Base-by-base conservation (phyloP, 2,329 filamentous ascomycete genomes). In the Cordyceps javanica region DNA sequence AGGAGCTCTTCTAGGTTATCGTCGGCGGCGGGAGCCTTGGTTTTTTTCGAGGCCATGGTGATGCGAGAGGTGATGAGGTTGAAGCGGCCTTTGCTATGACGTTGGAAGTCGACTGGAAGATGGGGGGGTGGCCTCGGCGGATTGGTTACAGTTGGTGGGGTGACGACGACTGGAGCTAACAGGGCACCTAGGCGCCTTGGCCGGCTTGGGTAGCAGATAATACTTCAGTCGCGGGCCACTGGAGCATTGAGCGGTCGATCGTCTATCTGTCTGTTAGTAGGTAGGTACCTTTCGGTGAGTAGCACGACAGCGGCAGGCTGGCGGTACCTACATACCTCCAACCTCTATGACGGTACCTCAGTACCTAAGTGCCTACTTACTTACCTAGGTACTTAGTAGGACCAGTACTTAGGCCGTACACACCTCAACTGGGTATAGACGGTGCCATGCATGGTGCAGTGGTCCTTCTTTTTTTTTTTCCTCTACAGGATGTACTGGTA, bases 1-100 rank as follows among this genome's bases (percentile, higher is more conserved):
- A 89, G 84, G 65, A 88, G 81, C 63, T 87, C 82, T 65, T 83
- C 82, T 65, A 88, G 72, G 66, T 86, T 83, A 68, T 86, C 82
- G 68, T 85, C 81, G 61, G 80, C 77, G 49, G 74, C 69, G 4
- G 52, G 48, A 30, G 79, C 73, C 70, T 85, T 86, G 59, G 78
- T 72, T 69, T 82, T 82, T 69, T 82, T 86, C 64, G 81, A 77
- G 30, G 84, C 75, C 83, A 87, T 87, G 64, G 59, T 34, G 45
- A 38, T 41, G 23, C 32, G 16, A 42, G 55, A 46, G 52, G 13
- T 55, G 50, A 42, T 50, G 36, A 13, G 5, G n/a, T 51, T 30
- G 39, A 30, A 45, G n/a, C 26, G 49, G 39, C n/a, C n/a, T 32
- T 34, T 23, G 44, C 28, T 46, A 52, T 50, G 55, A 51, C 55